phyloP scores from a whole-genome alignment of 2,329 filamentous ascomycete species.

The Escovopsis sp. region DNA sequence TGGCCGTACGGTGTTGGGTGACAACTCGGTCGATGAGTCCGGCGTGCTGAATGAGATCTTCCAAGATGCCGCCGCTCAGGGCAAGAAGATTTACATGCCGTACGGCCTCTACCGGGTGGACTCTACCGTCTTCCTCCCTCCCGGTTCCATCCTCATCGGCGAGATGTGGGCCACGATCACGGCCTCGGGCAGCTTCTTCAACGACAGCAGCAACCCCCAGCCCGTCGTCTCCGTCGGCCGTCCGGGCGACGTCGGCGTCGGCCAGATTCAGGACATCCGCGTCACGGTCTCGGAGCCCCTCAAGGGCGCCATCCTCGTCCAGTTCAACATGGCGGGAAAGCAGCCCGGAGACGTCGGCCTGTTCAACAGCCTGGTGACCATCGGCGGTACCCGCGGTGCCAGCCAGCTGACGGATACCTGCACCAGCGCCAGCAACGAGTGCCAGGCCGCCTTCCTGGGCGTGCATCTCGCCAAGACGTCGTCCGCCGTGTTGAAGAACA shows the following conservation, averaged over 20 bases:
- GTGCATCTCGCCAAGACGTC: conserved; percentile 30
- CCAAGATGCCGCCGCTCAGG: conserved; percentile 18
- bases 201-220: conserved; percentile 31
- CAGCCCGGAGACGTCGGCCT: conserved; percentile 34
- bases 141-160: conserved; percentile 36
- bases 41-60: conserved; percentile 24
- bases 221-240: conserved; percentile 37
- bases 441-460: conserved; percentile 32
- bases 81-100: conserved; percentile 16
- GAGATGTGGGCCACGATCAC: conserved; percentile 39
- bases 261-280: conserved; percentile 36
- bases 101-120: conserved; percentile 15
- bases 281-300: conserved; percentile 35
- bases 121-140: conserved; percentile 13
- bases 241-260: conserved; percentile 31
- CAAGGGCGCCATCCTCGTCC: conserved; percentile 24
- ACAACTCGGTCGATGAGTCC: conserved; percentile 24
- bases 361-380: conserved; percentile 30
- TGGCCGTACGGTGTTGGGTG: conserved; percentile 19
- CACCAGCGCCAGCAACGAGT: conserved; percentile 16
- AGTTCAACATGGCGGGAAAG: conserved; percentile 34
- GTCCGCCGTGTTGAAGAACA: conserved; percentile 12
- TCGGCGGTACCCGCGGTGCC: conserved; percentile 28
- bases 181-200: conserved; percentile 26
- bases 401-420: conserved; percentile 25